These are phyloP conservation scores for Scortechinia acanthostroma DNA, from an alignment of 2,329 filamentous ascomycete genomes.

Conservation along the genomic window DNA sequence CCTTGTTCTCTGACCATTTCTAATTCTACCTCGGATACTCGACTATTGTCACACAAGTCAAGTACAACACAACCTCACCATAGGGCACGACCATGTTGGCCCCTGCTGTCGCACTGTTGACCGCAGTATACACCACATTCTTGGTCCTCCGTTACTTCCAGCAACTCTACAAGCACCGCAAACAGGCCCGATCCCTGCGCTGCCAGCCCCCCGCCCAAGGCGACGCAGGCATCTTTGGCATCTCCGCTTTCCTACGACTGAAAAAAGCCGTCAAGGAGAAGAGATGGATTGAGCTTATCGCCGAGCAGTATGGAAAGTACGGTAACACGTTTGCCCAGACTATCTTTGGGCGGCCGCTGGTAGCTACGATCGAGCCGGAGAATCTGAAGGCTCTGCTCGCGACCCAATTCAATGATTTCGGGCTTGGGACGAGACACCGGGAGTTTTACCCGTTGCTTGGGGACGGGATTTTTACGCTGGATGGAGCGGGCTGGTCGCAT, in stretches of 20 bases:
- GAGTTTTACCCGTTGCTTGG: constrained; percentile 15
- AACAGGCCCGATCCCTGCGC: neutral
- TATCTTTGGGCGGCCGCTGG: constrained; percentile 16
- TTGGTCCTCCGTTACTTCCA: neutral
- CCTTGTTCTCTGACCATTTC: too few relatives aligned
- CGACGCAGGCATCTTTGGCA: neutral
- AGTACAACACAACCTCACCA: too few relatives aligned
- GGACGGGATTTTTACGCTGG: constrained; percentile 21
- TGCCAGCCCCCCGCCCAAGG: neutral
- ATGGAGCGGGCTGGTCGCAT: constrained; percentile 21
- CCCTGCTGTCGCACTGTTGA: neutral
- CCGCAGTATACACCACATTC: neutral
- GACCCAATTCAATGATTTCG: constrained; percentile 27
- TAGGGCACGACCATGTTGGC: too few relatives aligned
- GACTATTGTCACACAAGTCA: too few relatives aligned
- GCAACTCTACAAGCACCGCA: neutral
- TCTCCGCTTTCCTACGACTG: neutral
- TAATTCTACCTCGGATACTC: too few relatives aligned
- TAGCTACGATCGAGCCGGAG: constrained; percentile 20
- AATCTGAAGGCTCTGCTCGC: constrained; percentile 30
- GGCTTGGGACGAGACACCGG: constrained; percentile 9
- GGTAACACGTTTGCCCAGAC: neutral
- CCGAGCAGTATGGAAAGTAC: neutral
- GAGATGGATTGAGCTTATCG: constrained; percentile 1
- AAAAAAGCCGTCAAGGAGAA: neutral